Conservation (phyloP, 257 asterid species). For the Rauvolfia tetraphylla region DNA sequence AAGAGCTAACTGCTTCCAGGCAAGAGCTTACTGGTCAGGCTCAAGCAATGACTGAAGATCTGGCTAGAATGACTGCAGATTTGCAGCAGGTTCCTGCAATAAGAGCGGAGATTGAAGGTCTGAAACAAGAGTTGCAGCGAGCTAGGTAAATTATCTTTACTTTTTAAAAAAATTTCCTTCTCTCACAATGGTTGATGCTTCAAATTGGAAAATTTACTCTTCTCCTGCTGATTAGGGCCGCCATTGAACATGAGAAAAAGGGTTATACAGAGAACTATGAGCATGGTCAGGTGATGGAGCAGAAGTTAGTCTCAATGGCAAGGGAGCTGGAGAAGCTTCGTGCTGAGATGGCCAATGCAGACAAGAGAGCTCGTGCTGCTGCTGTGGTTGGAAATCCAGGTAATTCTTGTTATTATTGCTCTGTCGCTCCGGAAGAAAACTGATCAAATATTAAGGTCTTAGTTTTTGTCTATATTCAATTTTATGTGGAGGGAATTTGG, state of each 20-base stretch:
- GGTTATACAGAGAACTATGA: constrained; percentile 88
- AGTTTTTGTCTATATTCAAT: background rate
- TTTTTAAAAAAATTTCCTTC: too few relatives aligned
- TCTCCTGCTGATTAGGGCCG: constrained; percentile 53
- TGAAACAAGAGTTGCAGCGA: constrained; percentile 69
- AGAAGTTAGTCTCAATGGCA: constrained; percentile 72
- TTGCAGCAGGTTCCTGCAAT: constrained; percentile 77
- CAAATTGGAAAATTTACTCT: constrained; percentile 1
- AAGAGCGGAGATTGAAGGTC: constrained; percentile 65
- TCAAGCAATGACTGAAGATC: constrained; percentile 86
- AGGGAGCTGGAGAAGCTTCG: constrained; percentile 93
- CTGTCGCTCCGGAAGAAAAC: background rate
- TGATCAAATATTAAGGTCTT: background rate
- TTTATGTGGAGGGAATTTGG: background rate
- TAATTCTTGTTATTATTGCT: constrained; percentile 17
- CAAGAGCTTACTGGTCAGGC: constrained; percentile 71
- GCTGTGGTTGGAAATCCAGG: constrained; percentile 68
- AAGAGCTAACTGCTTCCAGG: constrained; percentile 71
- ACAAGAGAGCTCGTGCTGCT: constrained; percentile 71
- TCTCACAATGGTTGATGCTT: constrained; percentile 2
- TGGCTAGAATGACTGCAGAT: constrained; percentile 69
- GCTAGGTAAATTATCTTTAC: constrained; percentile 48
- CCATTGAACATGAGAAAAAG: constrained; percentile 87
- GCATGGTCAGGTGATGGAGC: constrained; percentile 88
- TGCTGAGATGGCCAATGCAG: constrained; percentile 90